These are phyloP conservation scores for Darksidea phi DNA, from an alignment of 495 filamentous ascomycete species.

Conservation along the genomic window DNA sequence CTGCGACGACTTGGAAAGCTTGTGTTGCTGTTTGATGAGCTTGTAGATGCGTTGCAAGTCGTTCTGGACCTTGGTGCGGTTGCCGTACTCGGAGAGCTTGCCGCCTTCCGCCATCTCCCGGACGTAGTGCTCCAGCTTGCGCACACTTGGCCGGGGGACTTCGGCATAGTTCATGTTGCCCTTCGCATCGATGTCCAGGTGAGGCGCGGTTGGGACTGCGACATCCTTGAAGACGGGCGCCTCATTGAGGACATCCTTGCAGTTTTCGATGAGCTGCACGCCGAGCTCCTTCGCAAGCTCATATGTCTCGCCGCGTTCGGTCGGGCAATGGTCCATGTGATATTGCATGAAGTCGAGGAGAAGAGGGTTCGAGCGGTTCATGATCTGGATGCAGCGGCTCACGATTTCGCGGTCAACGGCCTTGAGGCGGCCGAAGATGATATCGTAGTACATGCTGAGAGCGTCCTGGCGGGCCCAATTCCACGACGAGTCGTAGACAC, in stretches of 20 bases:
- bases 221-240: conserved; percentile 96
- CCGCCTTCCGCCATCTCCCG: conserved; percentile 98
- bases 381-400: conserved; percentile 95
- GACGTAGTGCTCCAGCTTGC: conserved; percentile 98
- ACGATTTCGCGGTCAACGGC: conserved; percentile 97
- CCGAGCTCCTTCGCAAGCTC: conserved; percentile 94
- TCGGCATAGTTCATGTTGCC: conserved; percentile 90
- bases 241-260: conserved; percentile 80
- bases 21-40: conserved; percentile 95
- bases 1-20: conserved; percentile 89
- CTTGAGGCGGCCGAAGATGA: conserved; percentile 93
- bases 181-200: conserved; percentile 82
- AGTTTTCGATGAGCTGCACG: conserved; percentile 93
- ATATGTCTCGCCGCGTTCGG: conserved; percentile 95
- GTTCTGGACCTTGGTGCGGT: conserved; percentile 95
- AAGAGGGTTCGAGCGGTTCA: conserved; percentile 96
- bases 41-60: conserved; percentile 93
- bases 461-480: conserved; percentile 99
- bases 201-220: conserved; percentile 82
- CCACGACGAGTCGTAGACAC: conserved; percentile 97
- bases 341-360: conserved; percentile 99
- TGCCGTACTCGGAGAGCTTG: conserved; percentile 97
- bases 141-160: conserved; percentile 79
- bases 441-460: conserved; percentile 97
- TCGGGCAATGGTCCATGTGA: conserved; percentile 98